A percentile compares a stretch with the other conserved stretches of the same genome.
These are phyloP conservation scores for Xylariales sp. DNA, from an alignment of 2,329 filamentous ascomycete genomes.

Conservation along the genomic window DNA sequence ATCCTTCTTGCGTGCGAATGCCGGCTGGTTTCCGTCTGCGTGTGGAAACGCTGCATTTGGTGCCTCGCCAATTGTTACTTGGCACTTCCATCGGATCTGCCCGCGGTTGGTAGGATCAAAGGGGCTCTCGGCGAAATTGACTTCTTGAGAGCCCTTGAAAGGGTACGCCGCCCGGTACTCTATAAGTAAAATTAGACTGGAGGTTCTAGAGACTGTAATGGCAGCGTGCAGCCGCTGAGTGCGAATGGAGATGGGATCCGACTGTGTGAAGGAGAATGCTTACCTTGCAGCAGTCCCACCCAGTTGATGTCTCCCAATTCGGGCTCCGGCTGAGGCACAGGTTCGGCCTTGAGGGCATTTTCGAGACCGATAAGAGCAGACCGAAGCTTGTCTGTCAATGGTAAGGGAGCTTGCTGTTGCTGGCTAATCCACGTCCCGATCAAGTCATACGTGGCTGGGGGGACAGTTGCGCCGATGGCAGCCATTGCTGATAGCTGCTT, in stretches of 20 bases:
- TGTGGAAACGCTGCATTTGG: constrained; percentile 35
- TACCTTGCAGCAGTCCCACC: constrained; percentile 54
- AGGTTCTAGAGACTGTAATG: constrained; percentile 1
- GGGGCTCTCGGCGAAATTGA: constrained; percentile 41
- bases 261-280: constrained; percentile 28
- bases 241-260: constrained; percentile 18
- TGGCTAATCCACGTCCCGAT: constrained; percentile 45
- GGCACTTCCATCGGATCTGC: constrained; percentile 43
- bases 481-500: constrained; percentile 18
- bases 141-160: background rate
- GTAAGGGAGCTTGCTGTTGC: constrained; percentile 54
- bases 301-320: constrained; percentile 52
- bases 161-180: constrained; percentile 49
- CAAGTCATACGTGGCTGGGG: constrained; percentile 39
- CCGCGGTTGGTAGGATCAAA: constrained; percentile 24
- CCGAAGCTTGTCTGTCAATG: constrained; percentile 54
- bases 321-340: constrained; percentile 38
- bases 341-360: constrained; percentile 35
- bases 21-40: constrained; percentile 45
- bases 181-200: constrained; percentile 44
- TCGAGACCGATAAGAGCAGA: constrained; percentile 57
- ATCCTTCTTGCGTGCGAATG: constrained; percentile 62
- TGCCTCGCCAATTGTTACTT: constrained; percentile 45
- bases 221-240: background rate
- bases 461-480: constrained; percentile 16